phyloP scores from a whole-genome alignment of 2,329 filamentous ascomycete species.

The Drechslerella dactyloides region DNA sequence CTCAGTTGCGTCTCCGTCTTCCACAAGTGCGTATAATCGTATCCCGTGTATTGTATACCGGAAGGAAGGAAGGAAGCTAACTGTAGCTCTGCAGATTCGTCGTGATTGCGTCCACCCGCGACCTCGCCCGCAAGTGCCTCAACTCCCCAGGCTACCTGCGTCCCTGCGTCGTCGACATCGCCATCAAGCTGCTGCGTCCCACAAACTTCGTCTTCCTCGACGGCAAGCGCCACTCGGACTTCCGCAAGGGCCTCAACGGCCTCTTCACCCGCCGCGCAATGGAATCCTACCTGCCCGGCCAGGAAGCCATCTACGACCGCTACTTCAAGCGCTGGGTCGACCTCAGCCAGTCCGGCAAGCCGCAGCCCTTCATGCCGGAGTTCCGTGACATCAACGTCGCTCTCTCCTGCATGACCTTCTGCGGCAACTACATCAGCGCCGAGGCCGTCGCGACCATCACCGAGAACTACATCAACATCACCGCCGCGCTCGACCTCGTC shows the following conservation, averaged over 20 bases:
- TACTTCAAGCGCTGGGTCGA: conserved; percentile 83
- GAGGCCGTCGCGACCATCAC: conserved; percentile 91
- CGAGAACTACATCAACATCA: conserved; percentile 96
- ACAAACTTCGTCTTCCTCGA: conserved; percentile 98
- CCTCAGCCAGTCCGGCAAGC: conserved; percentile 76
- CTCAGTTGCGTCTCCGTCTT: conserved; percentile 98
- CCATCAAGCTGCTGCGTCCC: conserved; percentile 87
- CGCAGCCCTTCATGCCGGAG: conserved; percentile 83
- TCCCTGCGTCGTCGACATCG: conserved; percentile 93
- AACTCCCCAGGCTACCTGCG: conserved; percentile 92
- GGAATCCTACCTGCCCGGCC: conserved; percentile 84
- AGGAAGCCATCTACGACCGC: conserved; percentile 86
- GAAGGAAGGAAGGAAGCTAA: conserved; percentile 23
- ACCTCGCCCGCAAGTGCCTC: conserved; percentile 95
- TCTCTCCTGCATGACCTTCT: conserved; percentile 94
- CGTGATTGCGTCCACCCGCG: conserved; percentile 91
- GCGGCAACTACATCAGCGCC: conserved; percentile 91
- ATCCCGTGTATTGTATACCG: neutral
- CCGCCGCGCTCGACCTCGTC: conserved; percentile 91
- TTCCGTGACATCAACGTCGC: conserved; percentile 96
- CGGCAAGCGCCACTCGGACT: conserved; percentile 92
- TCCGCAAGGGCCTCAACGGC: conserved; percentile 92
- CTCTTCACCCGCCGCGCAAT: conserved; percentile 92
- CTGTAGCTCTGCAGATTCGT: conserved; percentile 72
- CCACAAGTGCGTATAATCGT: conserved; percentile 75